Evolutionary conservation across 2,329 filamentous ascomycete genomes (phyloP).

Genomic region (Paraphaeosphaeria sporulosa): DNA sequence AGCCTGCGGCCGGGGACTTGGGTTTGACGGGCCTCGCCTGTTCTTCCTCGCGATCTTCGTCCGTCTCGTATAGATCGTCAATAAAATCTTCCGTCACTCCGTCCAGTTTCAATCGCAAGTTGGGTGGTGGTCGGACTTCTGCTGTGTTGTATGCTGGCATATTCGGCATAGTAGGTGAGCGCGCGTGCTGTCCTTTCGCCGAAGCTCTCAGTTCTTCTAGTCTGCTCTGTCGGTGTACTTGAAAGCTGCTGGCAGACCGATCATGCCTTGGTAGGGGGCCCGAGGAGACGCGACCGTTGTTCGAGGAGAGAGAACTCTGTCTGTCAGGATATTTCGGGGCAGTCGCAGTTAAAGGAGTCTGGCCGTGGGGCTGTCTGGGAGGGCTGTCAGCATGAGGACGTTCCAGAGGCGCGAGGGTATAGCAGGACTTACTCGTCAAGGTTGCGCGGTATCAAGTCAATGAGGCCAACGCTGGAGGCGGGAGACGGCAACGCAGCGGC

Average conservation of each 20-base stretch:
- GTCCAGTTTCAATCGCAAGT: conserved; percentile 46
- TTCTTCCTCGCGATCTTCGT: conserved; percentile 30
- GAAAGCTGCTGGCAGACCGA: conserved; percentile 44
- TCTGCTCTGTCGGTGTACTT: conserved; percentile 35
- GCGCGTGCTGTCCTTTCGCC: conserved; percentile 33
- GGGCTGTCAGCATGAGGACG: conserved; percentile 24
- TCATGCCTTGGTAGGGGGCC: conserved; percentile 41
- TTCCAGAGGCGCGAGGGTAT: conserved; percentile 10
- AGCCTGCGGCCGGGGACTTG: conserved; percentile 59
- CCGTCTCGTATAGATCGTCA: conserved; percentile 41
- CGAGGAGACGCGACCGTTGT: conserved; percentile 20
- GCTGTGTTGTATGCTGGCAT: conserved; percentile 45
- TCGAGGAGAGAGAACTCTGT: conserved; percentile 31
- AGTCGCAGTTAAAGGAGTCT: conserved; percentile 37
- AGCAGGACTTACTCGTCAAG: conserved; percentile 47
- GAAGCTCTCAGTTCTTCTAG: conserved; percentile 35
- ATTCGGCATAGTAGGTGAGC: conserved; percentile 50
- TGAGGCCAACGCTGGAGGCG: conserved; percentile 39
- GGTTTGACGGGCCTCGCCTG: conserved; percentile 43
- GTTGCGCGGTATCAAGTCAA: conserved; percentile 45
- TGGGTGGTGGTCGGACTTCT: conserved; percentile 36
- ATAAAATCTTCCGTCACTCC: conserved; percentile 48
- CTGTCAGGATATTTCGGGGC: conserved; percentile 33
- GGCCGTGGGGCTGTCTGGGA: conserved; percentile 46
- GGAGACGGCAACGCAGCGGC: conserved; percentile 38